Evolutionary conservation across 108 stramenopile genomes (phyloP).

Genomic region (Parietichytrium sp.): DNA sequence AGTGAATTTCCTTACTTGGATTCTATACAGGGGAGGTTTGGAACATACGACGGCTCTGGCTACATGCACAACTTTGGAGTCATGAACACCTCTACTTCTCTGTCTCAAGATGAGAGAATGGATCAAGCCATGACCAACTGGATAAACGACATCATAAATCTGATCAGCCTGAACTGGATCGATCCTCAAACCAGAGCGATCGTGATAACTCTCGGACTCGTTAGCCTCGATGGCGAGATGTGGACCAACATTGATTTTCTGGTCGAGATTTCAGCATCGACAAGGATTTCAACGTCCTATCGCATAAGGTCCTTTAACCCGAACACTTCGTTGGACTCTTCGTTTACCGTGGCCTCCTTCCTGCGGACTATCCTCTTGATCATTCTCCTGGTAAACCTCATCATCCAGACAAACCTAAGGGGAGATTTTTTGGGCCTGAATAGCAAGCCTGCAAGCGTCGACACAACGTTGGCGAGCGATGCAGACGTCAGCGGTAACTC

Average conservation of each 20-base stretch:
- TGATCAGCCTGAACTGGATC: background rate
- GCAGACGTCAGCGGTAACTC: too few relatives aligned
- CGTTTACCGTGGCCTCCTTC: too few relatives aligned
- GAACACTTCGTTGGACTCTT: too few relatives aligned
- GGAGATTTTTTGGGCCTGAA: too few relatives aligned
- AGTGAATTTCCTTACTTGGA: background rate
- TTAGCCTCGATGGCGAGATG: background rate
- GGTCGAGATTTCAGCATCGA: conserved; percentile 10
- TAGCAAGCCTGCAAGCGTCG: too few relatives aligned
- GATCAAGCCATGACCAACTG: background rate
- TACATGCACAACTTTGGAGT: background rate
- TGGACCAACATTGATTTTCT: background rate
- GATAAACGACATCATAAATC: background rate
- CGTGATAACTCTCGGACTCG: background rate
- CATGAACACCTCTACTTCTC: background rate
- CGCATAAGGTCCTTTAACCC: too few relatives aligned
- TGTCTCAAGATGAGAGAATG: background rate
- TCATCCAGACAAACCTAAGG: too few relatives aligned
- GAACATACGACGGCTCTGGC: background rate
- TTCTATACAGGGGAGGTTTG: background rate
- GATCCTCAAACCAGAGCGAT: background rate
- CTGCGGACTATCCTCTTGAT: too few relatives aligned
- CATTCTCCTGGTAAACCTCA: too few relatives aligned
- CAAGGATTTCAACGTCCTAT: too few relatives aligned
- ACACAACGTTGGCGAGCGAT: too few relatives aligned